phyloP scores from a whole-genome alignment of 2,329 filamentous ascomycete species.

The Penicillium sp. region DNA sequence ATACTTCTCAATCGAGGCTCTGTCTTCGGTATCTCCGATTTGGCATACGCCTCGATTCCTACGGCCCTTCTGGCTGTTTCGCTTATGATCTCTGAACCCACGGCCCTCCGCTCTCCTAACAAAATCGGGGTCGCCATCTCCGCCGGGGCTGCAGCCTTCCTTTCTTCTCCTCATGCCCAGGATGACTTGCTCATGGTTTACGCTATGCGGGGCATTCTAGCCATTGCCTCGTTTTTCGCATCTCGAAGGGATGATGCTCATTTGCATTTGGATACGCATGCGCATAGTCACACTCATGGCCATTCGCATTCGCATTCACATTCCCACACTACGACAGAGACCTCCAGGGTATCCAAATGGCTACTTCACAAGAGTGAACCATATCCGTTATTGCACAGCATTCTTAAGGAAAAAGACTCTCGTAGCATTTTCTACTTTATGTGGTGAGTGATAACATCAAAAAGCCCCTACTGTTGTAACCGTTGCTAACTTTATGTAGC shows the following conservation, averaged over 20 bases:
- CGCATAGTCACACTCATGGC: constrained; percentile 28
- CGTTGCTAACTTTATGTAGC: constrained; percentile 46
- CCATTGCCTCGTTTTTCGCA: constrained; percentile 31
- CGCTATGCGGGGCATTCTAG: constrained; percentile 27
- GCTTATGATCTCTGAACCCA: constrained; percentile 26
- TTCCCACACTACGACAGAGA: constrained; percentile 41
- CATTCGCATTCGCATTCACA: constrained; percentile 24
- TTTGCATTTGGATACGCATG: constrained; percentile 28
- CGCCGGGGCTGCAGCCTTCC: constrained; percentile 27
- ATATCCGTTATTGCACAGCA: constrained; percentile 77
- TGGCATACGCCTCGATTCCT: constrained; percentile 24
- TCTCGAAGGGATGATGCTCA: constrained; percentile 34
- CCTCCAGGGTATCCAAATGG: constrained; percentile 67
- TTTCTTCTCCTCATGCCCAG: constrained; percentile 30
- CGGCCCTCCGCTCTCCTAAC: constrained; percentile 26
- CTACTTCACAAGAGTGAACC: constrained; percentile 66
- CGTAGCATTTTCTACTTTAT: constrained; percentile 97
- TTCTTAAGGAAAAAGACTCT: constrained; percentile 87
- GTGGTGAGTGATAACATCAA: constrained; percentile 54
- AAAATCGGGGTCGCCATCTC: constrained; percentile 34
- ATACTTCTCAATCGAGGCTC: constrained; percentile 23
- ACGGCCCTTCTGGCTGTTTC: constrained; percentile 28
- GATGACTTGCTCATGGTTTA: constrained; percentile 30
- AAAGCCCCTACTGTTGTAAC: not conserved
- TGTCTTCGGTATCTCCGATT: constrained; percentile 23